Evolutionary conservation across 768 basidiomycete genomes (phyloP), one percentile per base, ranked within the genome.

Genomic region (Russula virescens): DNA sequence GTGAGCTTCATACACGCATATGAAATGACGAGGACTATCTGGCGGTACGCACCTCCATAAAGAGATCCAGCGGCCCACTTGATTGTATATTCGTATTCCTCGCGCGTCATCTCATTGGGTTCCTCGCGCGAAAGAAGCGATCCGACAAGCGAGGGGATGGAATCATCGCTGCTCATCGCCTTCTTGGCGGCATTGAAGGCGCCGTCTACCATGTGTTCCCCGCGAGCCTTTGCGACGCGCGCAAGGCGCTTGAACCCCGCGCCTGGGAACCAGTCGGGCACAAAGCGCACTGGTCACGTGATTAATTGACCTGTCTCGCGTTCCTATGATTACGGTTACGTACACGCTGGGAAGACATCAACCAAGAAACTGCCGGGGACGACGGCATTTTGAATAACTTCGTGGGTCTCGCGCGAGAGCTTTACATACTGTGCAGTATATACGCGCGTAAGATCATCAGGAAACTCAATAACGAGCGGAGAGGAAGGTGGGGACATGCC

Each of bases 171-270:
- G 18, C 34, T 54, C 63, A 67, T 65, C 34, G 64, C 58, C 26
- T 38, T 35, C 48, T 67, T 67, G 0, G 63, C 66, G 9, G 64
- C 64, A 4, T 57, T 28, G 48, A 66, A 64, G 13, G 66, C 64
- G 4, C 58, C 59, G 26, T 67, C 64, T 5, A 64, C 63, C 55
- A 67, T 61, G 31, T 66, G 58, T 25, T 65, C 56, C 6, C 64
- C 59, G 46, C 63, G 64, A 38, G 70, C 55, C 46, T 54, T 60
- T 5, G 60, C 61, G 23, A 53, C n/a, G 10, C 57, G 55, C 19
- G 66, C 66, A n/a, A 66, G 66, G 21, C 64, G 64, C 45, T 67
- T 66, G 54, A 67, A 67, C 14, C 66, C 64, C 1, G 66, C 66
- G 14, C 66, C 66, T 2, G 66, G 66, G 64, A 66, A 62, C 66